These are phyloP conservation scores for Neonectria punicea DNA, from an alignment of 2,329 filamentous ascomycete species.

Conservation along the genomic window DNA sequence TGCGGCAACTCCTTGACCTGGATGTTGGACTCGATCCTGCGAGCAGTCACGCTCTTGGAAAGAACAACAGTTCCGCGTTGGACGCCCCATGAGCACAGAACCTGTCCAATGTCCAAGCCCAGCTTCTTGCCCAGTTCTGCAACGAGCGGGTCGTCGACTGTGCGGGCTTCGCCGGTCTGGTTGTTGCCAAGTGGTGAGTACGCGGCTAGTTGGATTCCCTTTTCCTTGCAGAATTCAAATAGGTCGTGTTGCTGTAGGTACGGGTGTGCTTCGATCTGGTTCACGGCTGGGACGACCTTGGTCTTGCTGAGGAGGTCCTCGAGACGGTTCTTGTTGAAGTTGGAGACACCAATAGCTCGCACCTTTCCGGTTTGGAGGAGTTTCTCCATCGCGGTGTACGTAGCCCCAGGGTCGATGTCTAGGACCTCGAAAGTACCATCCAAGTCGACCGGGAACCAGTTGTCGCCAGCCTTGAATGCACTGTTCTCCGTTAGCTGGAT, in stretches of 20 bases:
- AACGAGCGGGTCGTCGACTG: conserved; percentile 60
- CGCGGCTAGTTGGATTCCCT: conserved; percentile 70
- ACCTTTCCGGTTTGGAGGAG: conserved; percentile 52
- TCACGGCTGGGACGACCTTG: conserved; percentile 68
- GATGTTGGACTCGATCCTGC: conserved; percentile 73
- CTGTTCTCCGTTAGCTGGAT: conserved; percentile 29
- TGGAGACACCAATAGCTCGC: conserved; percentile 61
- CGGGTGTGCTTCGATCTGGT: conserved; percentile 77
- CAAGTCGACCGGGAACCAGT: conserved; percentile 55
- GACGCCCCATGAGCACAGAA: conserved; percentile 67
- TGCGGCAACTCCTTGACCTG: conserved; percentile 51
- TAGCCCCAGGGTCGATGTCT: conserved; percentile 57
- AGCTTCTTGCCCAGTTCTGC: conserved; percentile 58
- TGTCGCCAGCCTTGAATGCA: conserved; percentile 64
- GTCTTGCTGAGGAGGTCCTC: conserved; percentile 59
- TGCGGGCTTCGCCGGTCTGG: conserved; percentile 53
- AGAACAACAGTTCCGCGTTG: conserved; percentile 72
- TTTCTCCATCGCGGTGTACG: conserved; percentile 53
- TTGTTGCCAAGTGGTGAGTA: conserved; percentile 74
- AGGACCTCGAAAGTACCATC: conserved; percentile 74
- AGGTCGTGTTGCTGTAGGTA: conserved; percentile 72
- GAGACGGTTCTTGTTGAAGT: conserved; percentile 56
- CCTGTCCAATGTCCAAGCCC: conserved; percentile 51
- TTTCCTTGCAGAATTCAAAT: conserved; percentile 64
- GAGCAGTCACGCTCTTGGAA: conserved; percentile 74